These are phyloP conservation scores for Rusavskia elegans DNA, from an alignment of 495 filamentous ascomycete species.

Conservation along the genomic window DNA sequence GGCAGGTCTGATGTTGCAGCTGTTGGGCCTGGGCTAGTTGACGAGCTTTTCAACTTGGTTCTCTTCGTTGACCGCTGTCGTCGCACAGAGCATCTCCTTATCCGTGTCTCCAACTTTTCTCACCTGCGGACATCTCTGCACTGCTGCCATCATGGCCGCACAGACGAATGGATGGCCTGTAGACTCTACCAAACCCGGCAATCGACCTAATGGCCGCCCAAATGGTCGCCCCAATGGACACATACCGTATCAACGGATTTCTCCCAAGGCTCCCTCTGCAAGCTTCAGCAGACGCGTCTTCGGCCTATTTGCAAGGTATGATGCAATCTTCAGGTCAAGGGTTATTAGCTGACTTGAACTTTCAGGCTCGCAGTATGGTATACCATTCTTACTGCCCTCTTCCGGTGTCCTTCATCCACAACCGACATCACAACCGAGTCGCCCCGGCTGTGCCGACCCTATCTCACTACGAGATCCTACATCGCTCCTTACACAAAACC, in stretches of 20 bases:
- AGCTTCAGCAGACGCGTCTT: constrained; percentile 33
- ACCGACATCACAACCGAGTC: constrained; percentile 51
- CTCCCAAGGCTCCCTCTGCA: neutral
- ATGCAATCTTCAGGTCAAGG: neutral
- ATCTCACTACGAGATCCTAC: constrained; percentile 51
- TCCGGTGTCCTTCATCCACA: constrained; percentile 64
- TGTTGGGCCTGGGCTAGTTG: too few relatives aligned
- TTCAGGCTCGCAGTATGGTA: constrained; percentile 75
- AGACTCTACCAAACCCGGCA: constrained; percentile 3
- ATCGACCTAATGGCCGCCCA: constrained; percentile 5
- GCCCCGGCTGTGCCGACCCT: constrained; percentile 71
- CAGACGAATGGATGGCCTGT: constrained; percentile 11
- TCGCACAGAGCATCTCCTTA: too few relatives aligned
- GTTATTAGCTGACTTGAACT: neutral
- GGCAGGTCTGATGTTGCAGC: too few relatives aligned
- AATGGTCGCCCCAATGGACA: constrained; percentile 13
- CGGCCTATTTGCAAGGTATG: constrained; percentile 47
- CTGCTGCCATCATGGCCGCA: constrained; percentile 8
- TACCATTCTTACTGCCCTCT: constrained; percentile 55
- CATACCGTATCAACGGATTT: neutral
- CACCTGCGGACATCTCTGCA: too few relatives aligned
- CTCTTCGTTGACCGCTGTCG: too few relatives aligned
- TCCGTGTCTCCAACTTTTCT: too few relatives aligned
- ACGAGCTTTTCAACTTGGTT: too few relatives aligned
- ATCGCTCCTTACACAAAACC: constrained; percentile 63